Evolutionary conservation across 305 asterid species (phyloP).

Genomic region (Coffea humblotiana): DNA sequence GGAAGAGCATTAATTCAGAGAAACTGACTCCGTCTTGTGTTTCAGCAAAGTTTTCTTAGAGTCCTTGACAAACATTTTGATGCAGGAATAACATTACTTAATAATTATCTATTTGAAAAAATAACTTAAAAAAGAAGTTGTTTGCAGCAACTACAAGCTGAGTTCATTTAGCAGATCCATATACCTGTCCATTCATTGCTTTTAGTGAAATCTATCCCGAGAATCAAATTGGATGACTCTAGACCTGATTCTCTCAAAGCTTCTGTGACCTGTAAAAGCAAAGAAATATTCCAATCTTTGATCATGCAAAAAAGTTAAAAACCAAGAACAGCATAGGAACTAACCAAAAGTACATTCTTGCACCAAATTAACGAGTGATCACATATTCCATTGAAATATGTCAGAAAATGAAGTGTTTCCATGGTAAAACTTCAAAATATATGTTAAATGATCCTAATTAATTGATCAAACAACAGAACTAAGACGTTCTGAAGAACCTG

Average conservation of each 20-base stretch:
- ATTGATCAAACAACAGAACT: background rate
- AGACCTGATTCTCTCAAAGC: slow-evolving; percentile 76
- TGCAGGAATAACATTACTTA: background rate
- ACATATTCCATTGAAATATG: background rate
- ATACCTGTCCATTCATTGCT: slow-evolving; percentile 91
- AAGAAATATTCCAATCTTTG: background rate
- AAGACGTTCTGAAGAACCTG: background rate
- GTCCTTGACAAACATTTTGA: background rate
- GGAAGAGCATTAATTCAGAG: background rate
- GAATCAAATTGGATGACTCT: slow-evolving; percentile 81
- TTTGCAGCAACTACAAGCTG: background rate
- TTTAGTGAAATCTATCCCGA: slow-evolving; percentile 89
- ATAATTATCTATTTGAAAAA: background rate
- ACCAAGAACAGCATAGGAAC: background rate
- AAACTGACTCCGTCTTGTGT: background rate
- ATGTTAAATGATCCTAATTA: background rate
- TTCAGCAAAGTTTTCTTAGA: background rate
- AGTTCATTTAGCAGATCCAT: slow-evolving; percentile 12
- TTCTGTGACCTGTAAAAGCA: slow-evolving; percentile 52
- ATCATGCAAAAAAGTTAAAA: background rate
- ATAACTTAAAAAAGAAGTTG: background rate
- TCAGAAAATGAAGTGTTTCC: background rate
- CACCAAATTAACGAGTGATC: background rate
- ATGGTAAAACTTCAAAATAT: background rate
- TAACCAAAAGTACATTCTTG: background rate